Percentiles rank a stretch among this genome's conserved stretches.
phyloP scores from a whole-genome alignment of 2,329 filamentous ascomycete species.

The Clarireedia hainanense region DNA sequence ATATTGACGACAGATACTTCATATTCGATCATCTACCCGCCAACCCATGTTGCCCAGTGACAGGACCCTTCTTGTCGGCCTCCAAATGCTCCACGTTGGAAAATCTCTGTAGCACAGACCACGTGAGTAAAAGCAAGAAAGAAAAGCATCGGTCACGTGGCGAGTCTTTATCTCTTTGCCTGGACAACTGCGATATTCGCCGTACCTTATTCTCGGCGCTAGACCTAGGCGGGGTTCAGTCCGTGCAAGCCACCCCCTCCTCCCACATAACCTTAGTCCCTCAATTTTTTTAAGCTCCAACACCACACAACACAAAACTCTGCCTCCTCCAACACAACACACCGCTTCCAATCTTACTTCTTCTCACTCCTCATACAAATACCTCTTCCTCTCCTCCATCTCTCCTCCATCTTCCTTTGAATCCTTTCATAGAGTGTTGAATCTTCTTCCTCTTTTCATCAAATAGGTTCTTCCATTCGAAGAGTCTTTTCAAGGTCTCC shows the following conservation, averaged over 20 bases:
- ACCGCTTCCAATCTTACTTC: slow-evolving; percentile 6
- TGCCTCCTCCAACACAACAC: slow-evolving; percentile 1
- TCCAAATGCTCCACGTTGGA: too few relatives aligned
- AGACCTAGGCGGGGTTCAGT: slow-evolving; percentile 2
- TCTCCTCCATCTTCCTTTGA: not conserved
- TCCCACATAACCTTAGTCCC: not conserved
- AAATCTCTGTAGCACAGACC: too few relatives aligned
- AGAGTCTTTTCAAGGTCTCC: not conserved
- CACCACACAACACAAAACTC: not conserved
- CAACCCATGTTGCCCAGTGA: too few relatives aligned
- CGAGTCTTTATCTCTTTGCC: too few relatives aligned
- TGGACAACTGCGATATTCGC: too few relatives aligned
- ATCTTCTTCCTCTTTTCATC: not conserved
- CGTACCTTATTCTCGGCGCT: not conserved
- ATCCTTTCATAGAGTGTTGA: not conserved
- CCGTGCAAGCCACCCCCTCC: not conserved
- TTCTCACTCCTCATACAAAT: not conserved
- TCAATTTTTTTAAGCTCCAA: not conserved
- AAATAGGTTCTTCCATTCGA: not conserved
- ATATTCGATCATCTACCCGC: too few relatives aligned
- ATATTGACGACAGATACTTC: too few relatives aligned
- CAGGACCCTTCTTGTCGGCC: too few relatives aligned
- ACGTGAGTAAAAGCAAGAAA: too few relatives aligned
- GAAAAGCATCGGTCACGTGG: too few relatives aligned
- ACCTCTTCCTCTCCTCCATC: not conserved